phyloP scores from a whole-genome alignment of 139 green algal genomes.

The Helicosporidium sp. region DNA sequence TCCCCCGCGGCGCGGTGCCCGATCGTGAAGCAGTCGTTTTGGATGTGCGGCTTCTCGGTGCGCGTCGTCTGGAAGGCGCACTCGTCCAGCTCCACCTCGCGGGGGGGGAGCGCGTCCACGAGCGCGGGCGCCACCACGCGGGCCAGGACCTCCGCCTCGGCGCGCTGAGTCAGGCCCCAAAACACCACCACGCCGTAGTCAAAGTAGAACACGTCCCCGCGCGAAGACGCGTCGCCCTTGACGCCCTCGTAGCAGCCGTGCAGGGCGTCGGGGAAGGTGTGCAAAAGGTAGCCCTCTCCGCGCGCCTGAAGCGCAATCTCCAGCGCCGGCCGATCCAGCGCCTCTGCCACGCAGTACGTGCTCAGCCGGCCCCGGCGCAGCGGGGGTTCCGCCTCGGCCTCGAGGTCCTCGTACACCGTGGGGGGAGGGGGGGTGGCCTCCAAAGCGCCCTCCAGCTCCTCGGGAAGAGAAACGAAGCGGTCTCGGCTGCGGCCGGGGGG shows the following conservation, averaged over 20 bases:
- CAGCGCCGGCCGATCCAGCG: constrained; percentile 21
- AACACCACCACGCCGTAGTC: constrained; percentile 55
- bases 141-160: constrained; percentile 16
- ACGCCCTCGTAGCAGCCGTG: constrained; percentile 13
- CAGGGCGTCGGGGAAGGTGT: constrained; percentile 29
- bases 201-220: constrained; percentile 36
- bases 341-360: constrained; percentile 40
- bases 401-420: constrained; percentile 5
- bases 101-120: constrained; percentile 19
- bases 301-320: constrained; percentile 8
- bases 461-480: constrained; percentile 34
- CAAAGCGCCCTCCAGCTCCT: constrained; percentile 14
- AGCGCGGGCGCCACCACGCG: constrained; percentile 6
- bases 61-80: constrained; percentile 35
- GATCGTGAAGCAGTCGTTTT: constrained; percentile 68
- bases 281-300: constrained; percentile 1
- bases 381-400: neutral
- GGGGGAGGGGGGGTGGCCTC: neutral
- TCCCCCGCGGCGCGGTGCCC: constrained; percentile 21
- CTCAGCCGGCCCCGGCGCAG: constrained; percentile 27
- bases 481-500: constrained; percentile 5
- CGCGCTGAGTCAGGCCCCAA: constrained; percentile 34
- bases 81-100: constrained; percentile 13
- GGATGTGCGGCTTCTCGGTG: constrained; percentile 45
- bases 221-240: neutral